These are phyloP conservation scores for Talaromyces pinophilus DNA, from an alignment of 2,329 filamentous ascomycete genomes.

Conservation along the genomic window DNA sequence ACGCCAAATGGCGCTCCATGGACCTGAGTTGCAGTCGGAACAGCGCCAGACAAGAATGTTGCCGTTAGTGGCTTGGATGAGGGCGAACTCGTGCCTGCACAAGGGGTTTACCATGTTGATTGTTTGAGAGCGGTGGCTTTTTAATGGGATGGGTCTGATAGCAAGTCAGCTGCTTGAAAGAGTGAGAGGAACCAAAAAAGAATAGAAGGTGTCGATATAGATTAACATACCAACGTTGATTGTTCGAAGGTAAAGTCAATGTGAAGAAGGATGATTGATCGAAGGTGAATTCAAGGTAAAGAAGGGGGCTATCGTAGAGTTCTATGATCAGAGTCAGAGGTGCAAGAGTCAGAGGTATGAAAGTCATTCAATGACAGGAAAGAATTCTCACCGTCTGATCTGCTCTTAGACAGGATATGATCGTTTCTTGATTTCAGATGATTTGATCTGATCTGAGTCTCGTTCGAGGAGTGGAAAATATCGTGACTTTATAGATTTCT, in stretches of 20 bases:
- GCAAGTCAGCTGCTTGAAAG: background rate
- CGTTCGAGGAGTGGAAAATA: background rate
- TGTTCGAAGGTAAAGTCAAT: background rate
- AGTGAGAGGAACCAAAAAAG: background rate
- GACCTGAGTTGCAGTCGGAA: constrained; percentile 45
- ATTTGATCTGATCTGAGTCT: background rate
- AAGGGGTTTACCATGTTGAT: constrained; percentile 41
- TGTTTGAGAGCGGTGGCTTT: constrained; percentile 1
- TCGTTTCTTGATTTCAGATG: background rate
- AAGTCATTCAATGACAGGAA: background rate
- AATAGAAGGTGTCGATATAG: background rate
- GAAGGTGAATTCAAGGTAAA: background rate
- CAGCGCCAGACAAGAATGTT: constrained; percentile 48
- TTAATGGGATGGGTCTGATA: background rate
- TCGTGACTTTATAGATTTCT: background rate
- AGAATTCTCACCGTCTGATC: background rate
- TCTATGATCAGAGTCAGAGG: background rate
- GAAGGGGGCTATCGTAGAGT: background rate
- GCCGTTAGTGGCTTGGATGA: constrained; percentile 45
- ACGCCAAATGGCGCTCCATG: constrained; percentile 46
- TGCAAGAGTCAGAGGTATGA: background rate
- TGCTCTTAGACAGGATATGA: background rate
- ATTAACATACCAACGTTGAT: background rate
- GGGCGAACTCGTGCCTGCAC: constrained; percentile 42
- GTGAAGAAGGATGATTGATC: background rate